phyloP scores from a whole-genome alignment of 352 stramenopile genomes.

The Globisporangium alternatum region DNA sequence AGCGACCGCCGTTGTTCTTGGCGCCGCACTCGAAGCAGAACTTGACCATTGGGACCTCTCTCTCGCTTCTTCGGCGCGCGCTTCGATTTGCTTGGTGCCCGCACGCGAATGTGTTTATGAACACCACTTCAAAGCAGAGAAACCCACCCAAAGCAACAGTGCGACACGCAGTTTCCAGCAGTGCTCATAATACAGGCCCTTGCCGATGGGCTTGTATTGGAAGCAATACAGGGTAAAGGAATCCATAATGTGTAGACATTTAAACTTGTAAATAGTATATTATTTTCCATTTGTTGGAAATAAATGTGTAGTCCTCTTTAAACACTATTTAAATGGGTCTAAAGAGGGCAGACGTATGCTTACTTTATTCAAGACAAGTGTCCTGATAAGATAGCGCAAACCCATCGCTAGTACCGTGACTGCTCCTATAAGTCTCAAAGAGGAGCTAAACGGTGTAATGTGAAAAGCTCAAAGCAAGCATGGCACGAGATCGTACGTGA shows the following conservation, averaged over 20 bases:
- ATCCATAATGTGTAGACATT: too few species aligned
- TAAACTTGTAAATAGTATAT: too few species aligned
- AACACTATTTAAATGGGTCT: too few species aligned
- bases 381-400: background rate
- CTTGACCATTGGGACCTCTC: too few species aligned
- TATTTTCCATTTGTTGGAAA: too few species aligned
- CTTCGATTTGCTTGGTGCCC: too few species aligned
- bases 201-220: background rate
- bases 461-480: background rate
- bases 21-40: constrained; percentile 63
- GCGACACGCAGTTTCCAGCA: background rate
- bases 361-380: too few species aligned
- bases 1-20: constrained; percentile 45
- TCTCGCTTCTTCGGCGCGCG: constrained; percentile 11
- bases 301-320: too few species aligned
- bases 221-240: background rate
- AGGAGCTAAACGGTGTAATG: too few species aligned
- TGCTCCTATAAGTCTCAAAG: background rate
- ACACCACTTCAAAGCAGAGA: background rate
- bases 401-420: background rate
- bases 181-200: background rate
- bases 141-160: background rate
- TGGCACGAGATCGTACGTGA: constrained; percentile 3
- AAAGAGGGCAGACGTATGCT: too few species aligned
- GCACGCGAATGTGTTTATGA: constrained; percentile 9